phyloP scores from a whole-genome alignment of 345 rosid species.

The rapeseed (Brassica napus) region Da-Ae NC_063448.1:1723001-1723500 shows the following conservation, averaged over 20 bases:
- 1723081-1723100: constrained; percentile 18
- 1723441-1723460: constrained; percentile 25
- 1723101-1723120: background rate
- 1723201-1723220: constrained; percentile 5
- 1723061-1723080: constrained; percentile 1
- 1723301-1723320: constrained; percentile 32
- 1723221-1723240: constrained; percentile 3
- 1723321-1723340: constrained; percentile 24
- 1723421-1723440: constrained; percentile 32
- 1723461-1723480: constrained; percentile 31
- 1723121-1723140: constrained; percentile 22
- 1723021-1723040: background rate
- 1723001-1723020: background rate
- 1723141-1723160: constrained; percentile 5
- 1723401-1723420: constrained; percentile 14
- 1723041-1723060: background rate
- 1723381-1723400: background rate
- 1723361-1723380: constrained; percentile 19
- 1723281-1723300: constrained; percentile 42
- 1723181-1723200: constrained; percentile 11
- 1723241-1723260: constrained; percentile 10
- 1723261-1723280: constrained; percentile 38
- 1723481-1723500: constrained; percentile 18
- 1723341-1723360: constrained; percentile 13
- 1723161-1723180: background rate